Percentiles rank a stretch among this genome's conserved stretches.
These are phyloP conservation scores for Nephelium lappaceum DNA, from an alignment of 345 rosid species.

Conservation along the genomic window DNA sequence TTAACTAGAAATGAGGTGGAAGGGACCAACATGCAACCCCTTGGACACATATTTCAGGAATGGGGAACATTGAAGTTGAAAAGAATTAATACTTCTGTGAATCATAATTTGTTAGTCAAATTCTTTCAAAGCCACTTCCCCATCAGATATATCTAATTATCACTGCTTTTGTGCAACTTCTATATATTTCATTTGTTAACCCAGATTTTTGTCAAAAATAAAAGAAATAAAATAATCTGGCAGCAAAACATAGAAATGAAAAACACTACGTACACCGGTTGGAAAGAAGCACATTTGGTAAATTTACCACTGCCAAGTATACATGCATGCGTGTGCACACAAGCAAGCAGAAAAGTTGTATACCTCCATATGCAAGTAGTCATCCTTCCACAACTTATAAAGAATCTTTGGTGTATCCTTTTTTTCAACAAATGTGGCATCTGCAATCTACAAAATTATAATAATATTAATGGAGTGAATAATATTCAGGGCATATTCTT, in stretches of 20 bases:
- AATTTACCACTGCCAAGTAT: background rate
- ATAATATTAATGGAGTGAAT: slow-evolving; percentile 11
- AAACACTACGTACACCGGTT: background rate
- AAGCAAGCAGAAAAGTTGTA: background rate
- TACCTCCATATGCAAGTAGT: slow-evolving; percentile 89
- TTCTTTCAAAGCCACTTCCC: background rate
- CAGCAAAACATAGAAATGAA: background rate
- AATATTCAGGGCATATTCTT: background rate
- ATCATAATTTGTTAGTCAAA: background rate
- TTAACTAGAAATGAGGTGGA: too few species aligned
- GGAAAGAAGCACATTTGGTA: slow-evolving; percentile 6
- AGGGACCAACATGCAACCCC: too few species aligned
- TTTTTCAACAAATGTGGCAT: slow-evolving; percentile 65
- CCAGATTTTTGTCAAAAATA: background rate
- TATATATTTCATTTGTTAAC: background rate
- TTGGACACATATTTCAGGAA: too few species aligned
- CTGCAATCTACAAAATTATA: slow-evolving; percentile 55
- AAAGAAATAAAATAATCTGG: background rate
- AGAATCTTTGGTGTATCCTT: slow-evolving; percentile 63
- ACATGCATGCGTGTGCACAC: background rate
- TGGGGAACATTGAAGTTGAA: background rate
- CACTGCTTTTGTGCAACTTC: background rate
- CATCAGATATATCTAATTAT: background rate
- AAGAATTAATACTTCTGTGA: background rate
- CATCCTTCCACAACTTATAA: slow-evolving; percentile 78